These are phyloP conservation scores for Isabelozyma heimii DNA, from an alignment of 805 yeast genomes.

Conservation along the genomic window DNA sequence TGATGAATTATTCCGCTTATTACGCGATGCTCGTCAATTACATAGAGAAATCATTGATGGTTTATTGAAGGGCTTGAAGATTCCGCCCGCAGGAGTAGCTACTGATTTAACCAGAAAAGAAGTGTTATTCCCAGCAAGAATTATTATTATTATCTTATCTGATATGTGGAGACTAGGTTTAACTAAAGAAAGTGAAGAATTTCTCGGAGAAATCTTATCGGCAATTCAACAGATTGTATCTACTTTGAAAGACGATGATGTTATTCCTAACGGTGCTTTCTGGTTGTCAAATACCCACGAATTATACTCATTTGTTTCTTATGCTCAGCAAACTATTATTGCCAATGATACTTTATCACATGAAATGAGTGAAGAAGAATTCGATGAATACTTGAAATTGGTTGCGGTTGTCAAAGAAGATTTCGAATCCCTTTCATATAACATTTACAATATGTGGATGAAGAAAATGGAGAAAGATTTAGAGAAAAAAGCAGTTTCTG, in stretches of 20 bases:
- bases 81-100: slow-evolving; percentile 84
- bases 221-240: slow-evolving; percentile 84
- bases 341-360: slow-evolving; percentile 76
- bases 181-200: slow-evolving; percentile 86
- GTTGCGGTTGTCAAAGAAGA: slow-evolving; percentile 93
- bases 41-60: slow-evolving; percentile 87
- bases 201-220: slow-evolving; percentile 83
- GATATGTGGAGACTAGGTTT: slow-evolving; percentile 99
- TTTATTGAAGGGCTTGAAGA: slow-evolving; percentile 74
- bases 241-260: slow-evolving; percentile 77
- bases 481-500: slow-evolving; percentile 91
- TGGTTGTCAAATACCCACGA: slow-evolving; percentile 98
- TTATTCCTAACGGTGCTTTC: slow-evolving; percentile 90
- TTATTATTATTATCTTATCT: slow-evolving; percentile 83
- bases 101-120: slow-evolving; percentile 83
- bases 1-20: slow-evolving; percentile 67
- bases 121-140: slow-evolving; percentile 93
- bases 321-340: slow-evolving; percentile 88
- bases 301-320: slow-evolving; percentile 87
- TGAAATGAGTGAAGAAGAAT: slow-evolving; percentile 88
- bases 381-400: slow-evolving; percentile 81
- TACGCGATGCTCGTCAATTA: slow-evolving; percentile 68
- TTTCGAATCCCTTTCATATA: slow-evolving; percentile 87
- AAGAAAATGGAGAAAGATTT: slow-evolving; percentile 87
- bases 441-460: slow-evolving; percentile 96